phyloP scores from a whole-genome alignment of 306 rosid genomes.

The Quercus aquifolioides region DNA sequence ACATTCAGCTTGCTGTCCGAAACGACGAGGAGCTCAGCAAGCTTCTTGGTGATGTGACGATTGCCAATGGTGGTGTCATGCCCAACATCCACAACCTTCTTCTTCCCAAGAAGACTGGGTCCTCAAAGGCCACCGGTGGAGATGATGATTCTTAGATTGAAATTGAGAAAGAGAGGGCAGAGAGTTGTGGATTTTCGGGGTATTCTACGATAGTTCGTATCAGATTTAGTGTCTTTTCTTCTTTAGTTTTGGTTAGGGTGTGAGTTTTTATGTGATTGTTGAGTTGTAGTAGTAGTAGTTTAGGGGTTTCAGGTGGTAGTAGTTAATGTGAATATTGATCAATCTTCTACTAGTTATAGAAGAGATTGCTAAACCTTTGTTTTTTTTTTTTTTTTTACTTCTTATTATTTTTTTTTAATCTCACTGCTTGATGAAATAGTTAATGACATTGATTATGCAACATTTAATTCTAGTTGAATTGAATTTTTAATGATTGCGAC shows the following conservation, averaged over 20 bases:
- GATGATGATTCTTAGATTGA: constrained; percentile 58
- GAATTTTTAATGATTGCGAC: no score
- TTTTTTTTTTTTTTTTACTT: background rate
- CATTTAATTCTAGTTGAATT: background rate
- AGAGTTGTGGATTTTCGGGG: background rate
- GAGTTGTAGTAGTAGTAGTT: constrained; percentile 29
- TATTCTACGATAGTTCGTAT: background rate
- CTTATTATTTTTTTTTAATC: background rate
- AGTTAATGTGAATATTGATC: constrained; percentile 57
- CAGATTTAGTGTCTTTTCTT: background rate
- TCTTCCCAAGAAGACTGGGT: constrained; percentile 73
- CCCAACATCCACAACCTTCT: constrained; percentile 87
- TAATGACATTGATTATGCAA: constrained; percentile 5
- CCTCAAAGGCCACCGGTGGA: constrained; percentile 45
- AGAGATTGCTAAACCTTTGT: background rate
- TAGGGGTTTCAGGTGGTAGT: constrained; percentile 28
- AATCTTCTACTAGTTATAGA: constrained; percentile 11
- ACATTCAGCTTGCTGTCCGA: constrained; percentile 74
- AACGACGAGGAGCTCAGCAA: constrained; percentile 90
- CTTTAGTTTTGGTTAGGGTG: background rate
- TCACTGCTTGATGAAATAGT: background rate
- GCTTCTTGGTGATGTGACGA: constrained; percentile 84
- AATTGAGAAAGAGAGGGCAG: background rate
- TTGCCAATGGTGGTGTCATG: constrained; percentile 93
- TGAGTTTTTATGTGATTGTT: constrained; percentile 3